phyloP scores from a whole-genome alignment of 2,329 filamentous ascomycete genomes.

The Aspergillus puulaauensis region DNA sequence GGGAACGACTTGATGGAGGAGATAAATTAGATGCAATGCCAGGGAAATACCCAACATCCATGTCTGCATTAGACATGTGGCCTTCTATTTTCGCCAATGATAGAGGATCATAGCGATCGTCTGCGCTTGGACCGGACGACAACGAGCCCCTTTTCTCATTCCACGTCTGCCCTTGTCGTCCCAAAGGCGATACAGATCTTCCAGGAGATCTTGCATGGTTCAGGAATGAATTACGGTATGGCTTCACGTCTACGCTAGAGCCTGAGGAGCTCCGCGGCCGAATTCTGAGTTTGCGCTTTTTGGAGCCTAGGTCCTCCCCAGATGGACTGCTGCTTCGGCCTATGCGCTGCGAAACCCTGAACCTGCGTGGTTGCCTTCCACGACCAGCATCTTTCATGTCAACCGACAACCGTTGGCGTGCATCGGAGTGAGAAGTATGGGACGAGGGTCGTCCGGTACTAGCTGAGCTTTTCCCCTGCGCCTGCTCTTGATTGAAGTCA shows the following conservation, averaged over 20 bases:
- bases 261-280: constrained; percentile 57
- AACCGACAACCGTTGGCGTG: constrained; percentile 29
- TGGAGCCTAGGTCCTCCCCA: constrained; percentile 49
- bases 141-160: constrained; percentile 56
- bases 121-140: constrained; percentile 53
- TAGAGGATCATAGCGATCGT: constrained; percentile 31
- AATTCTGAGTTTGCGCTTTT: constrained; percentile 54
- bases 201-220: background rate
- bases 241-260: constrained; percentile 44
- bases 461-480: constrained; percentile 21
- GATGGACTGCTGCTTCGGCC: constrained; percentile 56
- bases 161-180: constrained; percentile 4
- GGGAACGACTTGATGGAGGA: constrained; percentile 60
- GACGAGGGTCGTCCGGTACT: constrained; percentile 24
- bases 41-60: constrained; percentile 50
- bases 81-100: constrained; percentile 45
- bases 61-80: constrained; percentile 44
- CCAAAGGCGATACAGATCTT: constrained; percentile 8
- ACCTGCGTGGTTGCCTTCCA: constrained; percentile 60
- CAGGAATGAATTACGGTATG: constrained; percentile 8
- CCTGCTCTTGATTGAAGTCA: constrained; percentile 14
- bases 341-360: constrained; percentile 58
- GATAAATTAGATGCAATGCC: constrained; percentile 64
- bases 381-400: constrained; percentile 53
- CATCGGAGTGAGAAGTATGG: constrained; percentile 41